Base-by-base conservation (phyloP, 2,329 filamentous ascomycete species). In the Furcasterigmium furcatum region DNA sequence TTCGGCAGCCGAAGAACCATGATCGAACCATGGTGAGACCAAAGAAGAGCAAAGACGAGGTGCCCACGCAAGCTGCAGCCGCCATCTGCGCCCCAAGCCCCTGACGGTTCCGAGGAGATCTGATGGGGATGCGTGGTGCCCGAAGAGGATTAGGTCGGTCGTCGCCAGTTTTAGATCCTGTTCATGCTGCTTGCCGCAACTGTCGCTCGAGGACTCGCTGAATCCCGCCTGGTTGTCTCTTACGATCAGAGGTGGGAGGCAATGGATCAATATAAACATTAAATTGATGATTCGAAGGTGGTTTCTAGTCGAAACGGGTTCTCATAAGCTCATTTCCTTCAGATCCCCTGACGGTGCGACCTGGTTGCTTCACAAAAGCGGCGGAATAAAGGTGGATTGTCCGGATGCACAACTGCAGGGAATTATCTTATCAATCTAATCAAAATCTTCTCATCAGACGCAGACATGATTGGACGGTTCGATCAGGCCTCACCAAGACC, bases 391-490 rank as follows among this genome's bases (percentile, higher is more conserved):
- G 18, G 4, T 3, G 34, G 34, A 19, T 18, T 16, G 18, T 18
- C 10, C 16, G n/a, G 34, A 16, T 19, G 34, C 34, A 36, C 34
- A 36, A 36, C 34, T 16, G n/a, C n/a, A 16, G 34, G 34, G 34
- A 41, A 48, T 52, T 64, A 72, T 72, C 70, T 72, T 70, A 72
- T 72, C 69, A 72, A 72, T 72, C 69, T 58, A 60, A 70, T 68
- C 62, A 61, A 42, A 46, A 52, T 48, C 43, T 51, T 41, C 50
- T 44, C 42, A 45, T 34, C 19, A 38, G 21, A 19, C 21, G 13
- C 16, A 7, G 10, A 27, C 36, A 13, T 36, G 30, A 43, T 43
- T 43, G 41, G 41, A 13, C 10, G n/a, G 4, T 18, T 25, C 29
- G 30, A 43, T 43, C 41, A 43, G 41, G 21, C 30, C 41, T 43